Evolutionary conservation across 345 rosid genomes (phyloP), one percentile per base, ranked within the genome.

Genomic region (Salix purpurea): DNA sequence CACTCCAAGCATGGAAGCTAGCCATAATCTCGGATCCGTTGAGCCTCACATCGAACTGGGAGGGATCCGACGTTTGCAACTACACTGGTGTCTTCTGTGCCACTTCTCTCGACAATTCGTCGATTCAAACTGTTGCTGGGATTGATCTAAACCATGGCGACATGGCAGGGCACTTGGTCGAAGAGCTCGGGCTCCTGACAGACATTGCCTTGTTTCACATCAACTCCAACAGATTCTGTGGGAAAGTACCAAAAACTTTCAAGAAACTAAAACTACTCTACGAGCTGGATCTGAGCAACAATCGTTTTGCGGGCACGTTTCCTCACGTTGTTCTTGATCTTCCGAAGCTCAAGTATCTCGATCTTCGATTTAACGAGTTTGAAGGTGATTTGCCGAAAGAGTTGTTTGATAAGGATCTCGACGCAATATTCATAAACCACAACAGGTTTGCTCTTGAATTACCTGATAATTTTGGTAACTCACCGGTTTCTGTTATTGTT

Each of bases 201-300:
- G 89, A 92, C 62, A 85, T 91, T 52, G 89, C 91, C 48, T 73
- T 91, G 71, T 82, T 94, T 73, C 98, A 94, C 67, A 39, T 92
- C 7, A 94, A 92, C 83, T 89, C 96, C 68, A 94, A 92, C 83
- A 85, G 96, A 54, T 92, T 94, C 71, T 94, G 97, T 34, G 97
- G 97, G 10, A 85, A 74, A 0, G 36, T 92, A 36, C 96, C 96
- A 0, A 67, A 46, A 72, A 85, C 87, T 56, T 86, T 92, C 81
- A 74, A 76, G 7, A 64, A 52, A 26, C 75, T 81, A 2, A 73
- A 69, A 28, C 71, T 67, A 42, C 78, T 81, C 30, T 64, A 73
- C 30, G 84, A 81, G 75, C 70, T 81, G 5, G 81, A 81, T 65
- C 62, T 81, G 39, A 81, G 84, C 48, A 81, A 81, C 75, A 81